A percentile compares a stretch with the other conserved stretches of the same genome.
Evolutionary conservation across 2,329 filamentous ascomycete species (phyloP).

Genomic region (Acarospora socialis): DNA sequence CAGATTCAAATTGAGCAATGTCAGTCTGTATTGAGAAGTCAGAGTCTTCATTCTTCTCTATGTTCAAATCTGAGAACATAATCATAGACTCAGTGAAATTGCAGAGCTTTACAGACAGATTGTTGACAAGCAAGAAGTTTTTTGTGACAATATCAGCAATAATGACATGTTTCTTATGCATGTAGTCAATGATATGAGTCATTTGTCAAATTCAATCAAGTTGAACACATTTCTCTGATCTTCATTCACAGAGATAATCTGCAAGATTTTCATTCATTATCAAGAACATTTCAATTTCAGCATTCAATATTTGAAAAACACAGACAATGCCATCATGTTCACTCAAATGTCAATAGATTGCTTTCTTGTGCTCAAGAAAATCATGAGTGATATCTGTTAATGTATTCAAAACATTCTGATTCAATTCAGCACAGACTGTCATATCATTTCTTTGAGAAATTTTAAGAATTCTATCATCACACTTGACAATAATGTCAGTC

Average conservation of each 20-base stretch:
- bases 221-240: constrained; percentile 7
- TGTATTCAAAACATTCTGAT: too few relatives aligned
- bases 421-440: too few relatives aligned
- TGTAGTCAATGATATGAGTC: constrained; percentile 15
- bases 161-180: constrained; percentile 18
- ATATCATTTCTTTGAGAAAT: too few relatives aligned
- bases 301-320: too few relatives aligned
- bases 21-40: constrained; percentile 19
- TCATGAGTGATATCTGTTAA: too few relatives aligned
- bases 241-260: constrained; percentile 6
- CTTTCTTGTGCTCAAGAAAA: too few relatives aligned
- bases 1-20: constrained; percentile 20
- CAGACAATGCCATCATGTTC: too few relatives aligned
- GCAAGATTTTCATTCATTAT: too few relatives aligned
- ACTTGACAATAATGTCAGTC: too few relatives aligned
- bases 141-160: constrained; percentile 19
- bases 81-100: constrained; percentile 19
- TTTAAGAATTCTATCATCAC: too few relatives aligned
- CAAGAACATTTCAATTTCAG: too few relatives aligned
- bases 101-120: constrained; percentile 18
- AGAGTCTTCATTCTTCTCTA: constrained; percentile 18
- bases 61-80: constrained; percentile 15
- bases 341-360: too few relatives aligned
- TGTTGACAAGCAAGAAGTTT: constrained; percentile 19
- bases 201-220: constrained; percentile 18